Conservation (phyloP, 495 filamentous ascomycete species). For the Penicillium mononematosum region DNA sequence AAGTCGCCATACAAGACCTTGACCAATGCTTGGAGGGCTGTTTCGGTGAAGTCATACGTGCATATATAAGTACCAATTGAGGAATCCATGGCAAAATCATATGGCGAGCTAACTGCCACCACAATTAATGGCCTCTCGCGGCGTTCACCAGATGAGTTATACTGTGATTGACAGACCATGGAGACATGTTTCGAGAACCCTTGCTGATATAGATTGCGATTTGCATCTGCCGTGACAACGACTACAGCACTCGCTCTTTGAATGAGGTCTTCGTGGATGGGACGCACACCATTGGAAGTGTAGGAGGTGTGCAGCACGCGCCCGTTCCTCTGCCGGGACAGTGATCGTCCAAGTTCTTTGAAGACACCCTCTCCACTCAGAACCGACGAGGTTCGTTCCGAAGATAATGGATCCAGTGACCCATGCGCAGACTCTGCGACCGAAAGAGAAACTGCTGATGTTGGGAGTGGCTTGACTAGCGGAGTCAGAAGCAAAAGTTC, state of each 20-base stretch:
- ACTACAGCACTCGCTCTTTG: conserved; percentile 82
- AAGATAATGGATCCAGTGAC: conserved; percentile 54
- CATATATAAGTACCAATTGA: conserved; percentile 85
- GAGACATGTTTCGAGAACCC: conserved; percentile 90
- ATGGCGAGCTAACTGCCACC: conserved; percentile 87
- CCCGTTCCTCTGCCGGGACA: conserved; percentile 77
- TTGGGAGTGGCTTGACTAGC: conserved; percentile 79
- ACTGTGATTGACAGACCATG: conserved; percentile 84
- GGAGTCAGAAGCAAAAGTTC: conserved; percentile 81
- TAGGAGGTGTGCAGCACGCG: conserved; percentile 88
- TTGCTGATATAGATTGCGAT: conserved; percentile 84
- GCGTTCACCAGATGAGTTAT: conserved; percentile 53
- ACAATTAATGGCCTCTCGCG: conserved; percentile 70
- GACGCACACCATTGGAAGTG: conserved; percentile 82
- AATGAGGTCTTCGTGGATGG: conserved; percentile 86
- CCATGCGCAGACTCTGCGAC: conserved; percentile 50
- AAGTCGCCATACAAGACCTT: conserved; percentile 78
- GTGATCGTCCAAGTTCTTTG: conserved; percentile 73
- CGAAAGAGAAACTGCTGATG: conserved; percentile 66
- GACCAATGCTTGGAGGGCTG: conserved; percentile 77
- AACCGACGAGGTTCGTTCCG: conserved; percentile 63
- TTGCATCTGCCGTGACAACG: conserved; percentile 85
- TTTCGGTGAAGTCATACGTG: conserved; percentile 93
- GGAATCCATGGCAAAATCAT: conserved; percentile 91
- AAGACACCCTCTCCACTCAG: conserved; percentile 89